Conservation (phyloP, 371 early-diverging fungal genomes). For the Mucor lusitanicus region DNA sequence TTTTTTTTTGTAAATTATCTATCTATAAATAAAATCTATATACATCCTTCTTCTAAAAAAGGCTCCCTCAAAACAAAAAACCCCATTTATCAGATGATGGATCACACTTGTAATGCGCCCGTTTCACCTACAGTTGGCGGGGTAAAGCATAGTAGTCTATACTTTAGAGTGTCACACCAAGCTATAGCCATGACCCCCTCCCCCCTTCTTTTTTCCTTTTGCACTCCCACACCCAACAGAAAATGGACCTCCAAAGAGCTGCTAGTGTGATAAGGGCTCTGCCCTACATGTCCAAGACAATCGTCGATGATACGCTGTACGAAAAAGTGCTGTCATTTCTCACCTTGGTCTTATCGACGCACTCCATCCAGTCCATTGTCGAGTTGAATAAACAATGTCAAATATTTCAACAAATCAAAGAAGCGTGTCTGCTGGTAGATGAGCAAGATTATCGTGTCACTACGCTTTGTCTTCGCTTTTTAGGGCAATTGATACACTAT, state of each 20-base stretch:
- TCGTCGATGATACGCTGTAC: slow-evolving; percentile 50
- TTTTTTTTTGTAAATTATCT: neutral
- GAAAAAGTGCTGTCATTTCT: slow-evolving; percentile 47
- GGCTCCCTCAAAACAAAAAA: neutral
- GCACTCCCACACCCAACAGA: neutral
- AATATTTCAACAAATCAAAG: slow-evolving; percentile 2
- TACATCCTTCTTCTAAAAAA: neutral
- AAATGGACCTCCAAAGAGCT: slow-evolving; percentile 30
- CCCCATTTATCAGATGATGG: neutral
- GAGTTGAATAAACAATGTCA: neutral
- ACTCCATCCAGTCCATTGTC: neutral
- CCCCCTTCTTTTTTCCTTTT: neutral
- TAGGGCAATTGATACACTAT: slow-evolving; percentile 31
- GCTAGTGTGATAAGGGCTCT: slow-evolving; percentile 33
- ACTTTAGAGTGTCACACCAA: neutral
- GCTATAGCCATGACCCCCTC: neutral
- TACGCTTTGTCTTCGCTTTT: slow-evolving; percentile 37
- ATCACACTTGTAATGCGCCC: neutral
- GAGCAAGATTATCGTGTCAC: slow-evolving; percentile 47
- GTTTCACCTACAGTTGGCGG: neutral
- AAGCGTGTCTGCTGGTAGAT: neutral
- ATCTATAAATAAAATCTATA: neutral
- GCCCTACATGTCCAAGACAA: slow-evolving; percentile 42
- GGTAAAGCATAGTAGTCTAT: neutral
- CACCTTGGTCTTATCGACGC: slow-evolving; percentile 5